phyloP scores from a whole-genome alignment of 1,284 basidiomycete species.

The Athelia sp. region DNA sequence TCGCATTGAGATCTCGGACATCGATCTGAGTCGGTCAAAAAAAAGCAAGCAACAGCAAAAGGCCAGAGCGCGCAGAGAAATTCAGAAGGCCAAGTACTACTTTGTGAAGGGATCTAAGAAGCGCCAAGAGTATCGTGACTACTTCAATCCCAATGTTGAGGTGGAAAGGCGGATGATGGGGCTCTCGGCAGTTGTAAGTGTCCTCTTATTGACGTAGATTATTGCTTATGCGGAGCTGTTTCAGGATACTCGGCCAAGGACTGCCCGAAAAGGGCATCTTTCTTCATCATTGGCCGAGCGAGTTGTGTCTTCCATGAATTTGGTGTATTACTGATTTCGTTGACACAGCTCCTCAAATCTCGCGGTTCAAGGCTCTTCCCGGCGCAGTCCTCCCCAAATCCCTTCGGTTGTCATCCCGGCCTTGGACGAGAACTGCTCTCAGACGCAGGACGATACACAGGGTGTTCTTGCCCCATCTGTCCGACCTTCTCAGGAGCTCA shows the following conservation, averaged over 20 bases:
- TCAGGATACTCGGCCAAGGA: constrained; percentile 3
- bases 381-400: not conserved
- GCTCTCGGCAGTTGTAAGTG: constrained; percentile 49
- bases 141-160: constrained; percentile 58
- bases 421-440: constrained; percentile 23
- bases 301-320: not conserved
- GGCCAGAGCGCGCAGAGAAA: constrained; percentile 42
- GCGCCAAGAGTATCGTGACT: constrained; percentile 49
- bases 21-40: constrained; percentile 37
- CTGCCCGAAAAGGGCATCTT: not conserved
- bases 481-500: constrained; percentile 13
- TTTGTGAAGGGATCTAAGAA: constrained; percentile 47
- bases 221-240: constrained; percentile 6
- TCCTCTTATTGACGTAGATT: constrained; percentile 1
- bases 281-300: not conserved
- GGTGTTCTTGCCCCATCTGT: constrained; percentile 9
- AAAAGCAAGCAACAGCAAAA: constrained; percentile 36
- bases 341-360: not conserved
- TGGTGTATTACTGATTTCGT: not conserved
- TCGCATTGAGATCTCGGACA: constrained; percentile 39
- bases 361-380: not conserved
- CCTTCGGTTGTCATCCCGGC: not conserved
- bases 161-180: constrained; percentile 58
- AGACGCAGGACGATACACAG: constrained; percentile 54
- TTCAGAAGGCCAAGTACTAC: constrained; percentile 51